Evolutionary conservation across 352 stramenopile species (phyloP).

Genomic region (Pythium sukuiense): DNA sequence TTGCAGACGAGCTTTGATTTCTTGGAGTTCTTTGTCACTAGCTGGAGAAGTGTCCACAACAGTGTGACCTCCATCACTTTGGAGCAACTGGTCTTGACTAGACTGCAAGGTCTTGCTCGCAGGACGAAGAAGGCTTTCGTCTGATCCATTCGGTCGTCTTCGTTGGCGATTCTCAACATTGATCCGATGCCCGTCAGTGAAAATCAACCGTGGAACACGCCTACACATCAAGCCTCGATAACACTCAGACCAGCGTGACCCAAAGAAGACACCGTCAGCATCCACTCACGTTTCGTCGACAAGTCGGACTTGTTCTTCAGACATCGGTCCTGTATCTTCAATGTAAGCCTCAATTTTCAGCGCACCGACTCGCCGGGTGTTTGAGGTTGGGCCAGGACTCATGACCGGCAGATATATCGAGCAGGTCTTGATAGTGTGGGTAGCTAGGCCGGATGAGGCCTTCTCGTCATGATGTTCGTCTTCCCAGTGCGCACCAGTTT

Average conservation of each 20-base stretch:
- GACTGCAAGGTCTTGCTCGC: background rate
- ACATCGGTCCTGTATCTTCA: constrained; percentile 28
- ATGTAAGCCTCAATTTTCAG: constrained; percentile 25
- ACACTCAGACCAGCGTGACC: background rate
- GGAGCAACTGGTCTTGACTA: background rate
- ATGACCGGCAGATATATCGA: constrained; percentile 63
- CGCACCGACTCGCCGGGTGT: constrained; percentile 10
- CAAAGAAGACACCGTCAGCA: background rate
- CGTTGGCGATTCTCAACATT: background rate
- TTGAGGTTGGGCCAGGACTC: background rate
- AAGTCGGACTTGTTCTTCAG: constrained; percentile 14
- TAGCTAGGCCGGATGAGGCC: background rate
- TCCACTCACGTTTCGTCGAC: constrained; percentile 25
- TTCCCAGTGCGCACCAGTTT: constrained; percentile 39
- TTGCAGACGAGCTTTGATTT: constrained; percentile 37
- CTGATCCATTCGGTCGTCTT: background rate
- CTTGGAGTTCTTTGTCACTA: constrained; percentile 20
- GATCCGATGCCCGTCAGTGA: background rate
- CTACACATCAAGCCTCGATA: background rate
- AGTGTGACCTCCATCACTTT: background rate
- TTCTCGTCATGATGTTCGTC: constrained; percentile 26
- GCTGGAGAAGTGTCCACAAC: background rate
- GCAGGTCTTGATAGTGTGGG: constrained; percentile 44
- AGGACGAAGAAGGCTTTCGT: background rate
- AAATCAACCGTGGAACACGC: constrained; percentile 8